Evolutionary conservation across 495 filamentous ascomycete species (phyloP).

Genomic region (Delitschia confertaspora): DNA sequence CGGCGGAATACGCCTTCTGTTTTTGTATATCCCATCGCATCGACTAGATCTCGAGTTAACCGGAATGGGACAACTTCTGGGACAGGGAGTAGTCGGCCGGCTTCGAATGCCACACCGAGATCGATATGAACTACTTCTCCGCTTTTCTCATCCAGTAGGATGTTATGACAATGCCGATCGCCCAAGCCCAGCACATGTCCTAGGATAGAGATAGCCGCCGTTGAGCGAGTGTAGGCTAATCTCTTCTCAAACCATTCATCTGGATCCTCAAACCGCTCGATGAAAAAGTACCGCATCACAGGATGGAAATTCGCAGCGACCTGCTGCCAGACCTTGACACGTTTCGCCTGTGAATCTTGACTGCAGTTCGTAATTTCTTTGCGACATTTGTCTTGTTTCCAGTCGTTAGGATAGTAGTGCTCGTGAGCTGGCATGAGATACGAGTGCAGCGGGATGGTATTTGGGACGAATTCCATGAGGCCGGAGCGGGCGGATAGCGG

Average conservation of each 20-base stretch:
- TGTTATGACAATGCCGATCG: slow-evolving; percentile 93
- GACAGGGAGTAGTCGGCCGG: slow-evolving; percentile 83
- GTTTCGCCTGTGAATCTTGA: slow-evolving; percentile 54
- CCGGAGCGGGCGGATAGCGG: slow-evolving; percentile 75
- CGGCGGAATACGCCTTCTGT: slow-evolving; percentile 93
- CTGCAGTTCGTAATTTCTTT: slow-evolving; percentile 68
- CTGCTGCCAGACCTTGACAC: slow-evolving; percentile 62
- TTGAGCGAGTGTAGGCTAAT: slow-evolving; percentile 82
- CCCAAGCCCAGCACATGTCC: slow-evolving; percentile 92
- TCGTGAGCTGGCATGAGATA: slow-evolving; percentile 86
- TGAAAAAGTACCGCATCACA: slow-evolving; percentile 94
- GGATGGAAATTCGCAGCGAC: slow-evolving; percentile 77
- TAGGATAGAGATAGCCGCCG: slow-evolving; percentile 89
- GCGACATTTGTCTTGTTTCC: slow-evolving; percentile 62
- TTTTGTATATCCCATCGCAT: slow-evolving; percentile 91
- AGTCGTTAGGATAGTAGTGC: slow-evolving; percentile 74
- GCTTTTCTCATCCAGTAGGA: slow-evolving; percentile 78
- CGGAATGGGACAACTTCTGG: slow-evolving; percentile 95
- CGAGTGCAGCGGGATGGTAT: slow-evolving; percentile 84
- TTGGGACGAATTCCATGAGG: slow-evolving; percentile 93
- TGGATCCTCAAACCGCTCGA: slow-evolving; percentile 86
- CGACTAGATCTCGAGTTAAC: slow-evolving; percentile 88
- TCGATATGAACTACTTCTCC: slow-evolving; percentile 97
- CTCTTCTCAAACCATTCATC: slow-evolving; percentile 90
- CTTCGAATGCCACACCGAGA: slow-evolving; percentile 90